Conservation (phyloP, 768 basidiomycete species). For the Galerina sulciceps region DNA sequence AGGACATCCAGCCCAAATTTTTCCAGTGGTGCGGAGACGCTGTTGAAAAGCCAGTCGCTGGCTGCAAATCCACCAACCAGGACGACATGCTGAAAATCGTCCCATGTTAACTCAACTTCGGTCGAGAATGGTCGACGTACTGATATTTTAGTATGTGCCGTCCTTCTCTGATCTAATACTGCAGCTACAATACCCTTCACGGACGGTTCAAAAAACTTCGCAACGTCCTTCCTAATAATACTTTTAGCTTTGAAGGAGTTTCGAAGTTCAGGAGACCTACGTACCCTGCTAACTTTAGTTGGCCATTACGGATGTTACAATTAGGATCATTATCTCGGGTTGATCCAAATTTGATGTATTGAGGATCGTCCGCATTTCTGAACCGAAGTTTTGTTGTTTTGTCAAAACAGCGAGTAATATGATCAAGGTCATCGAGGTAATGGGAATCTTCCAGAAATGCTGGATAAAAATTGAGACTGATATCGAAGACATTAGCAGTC, state of each 20-base stretch:
- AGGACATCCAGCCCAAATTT: slow-evolving; percentile 41
- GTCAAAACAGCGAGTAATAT: slow-evolving; percentile 49
- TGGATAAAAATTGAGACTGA: background rate
- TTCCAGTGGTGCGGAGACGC: slow-evolving; percentile 40
- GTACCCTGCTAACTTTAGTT: slow-evolving; percentile 46
- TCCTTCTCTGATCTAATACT: slow-evolving; percentile 25
- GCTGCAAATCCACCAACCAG: slow-evolving; percentile 61
- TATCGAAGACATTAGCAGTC: slow-evolving; percentile 48
- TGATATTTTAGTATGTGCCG: slow-evolving; percentile 27
- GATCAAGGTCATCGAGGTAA: slow-evolving; percentile 45
- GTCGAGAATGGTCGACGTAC: slow-evolving; percentile 20
- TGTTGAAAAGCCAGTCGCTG: slow-evolving; percentile 53
- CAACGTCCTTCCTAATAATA: slow-evolving; percentile 40
- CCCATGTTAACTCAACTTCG: background rate
- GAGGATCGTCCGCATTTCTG: slow-evolving; percentile 37
- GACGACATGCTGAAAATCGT: slow-evolving; percentile 11
- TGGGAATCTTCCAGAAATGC: slow-evolving; percentile 40
- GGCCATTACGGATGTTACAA: slow-evolving; percentile 48
- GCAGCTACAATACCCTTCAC: slow-evolving; percentile 35
- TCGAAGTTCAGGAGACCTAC: slow-evolving; percentile 10
- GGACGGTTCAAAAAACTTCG: slow-evolving; percentile 38
- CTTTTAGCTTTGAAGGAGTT: slow-evolving; percentile 37
- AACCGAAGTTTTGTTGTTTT: slow-evolving; percentile 53
- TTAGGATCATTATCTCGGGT: slow-evolving; percentile 42
- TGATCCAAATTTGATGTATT: slow-evolving; percentile 55